A percentile compares a stretch with the other conserved stretches of the same genome.
Evolutionary conservation across 2,329 filamentous ascomycete genomes (phyloP).

Genomic region (Rutstroemia sp.): DNA sequence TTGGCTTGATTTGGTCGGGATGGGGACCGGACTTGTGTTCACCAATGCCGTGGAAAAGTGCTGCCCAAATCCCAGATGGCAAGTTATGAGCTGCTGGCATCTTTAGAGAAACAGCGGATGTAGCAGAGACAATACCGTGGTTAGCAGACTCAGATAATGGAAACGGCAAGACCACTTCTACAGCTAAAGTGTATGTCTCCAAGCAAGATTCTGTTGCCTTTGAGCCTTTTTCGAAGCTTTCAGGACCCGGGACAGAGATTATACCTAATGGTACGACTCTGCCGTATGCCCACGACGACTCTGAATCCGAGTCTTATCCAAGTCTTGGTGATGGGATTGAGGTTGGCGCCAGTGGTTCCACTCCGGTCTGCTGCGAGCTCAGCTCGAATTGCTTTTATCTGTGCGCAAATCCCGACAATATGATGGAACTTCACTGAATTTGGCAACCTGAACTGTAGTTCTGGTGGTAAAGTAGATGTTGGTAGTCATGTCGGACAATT

Average conservation of each 20-base stretch:
- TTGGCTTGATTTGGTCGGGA: neutral
- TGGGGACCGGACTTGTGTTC: neutral
- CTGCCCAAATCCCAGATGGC: neutral
- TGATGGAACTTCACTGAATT: neutral
- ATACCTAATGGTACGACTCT: neutral
- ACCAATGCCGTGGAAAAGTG: neutral
- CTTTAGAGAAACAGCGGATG: neutral
- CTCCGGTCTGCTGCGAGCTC: neutral
- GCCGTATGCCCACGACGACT: neutral
- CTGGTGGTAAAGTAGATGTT: neutral
- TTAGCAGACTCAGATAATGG: neutral
- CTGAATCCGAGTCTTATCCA: neutral
- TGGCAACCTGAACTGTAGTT: neutral
- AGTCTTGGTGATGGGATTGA: neutral
- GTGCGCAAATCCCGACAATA: neutral
- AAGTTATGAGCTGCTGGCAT: neutral
- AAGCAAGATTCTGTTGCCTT: neutral
- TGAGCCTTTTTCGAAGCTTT: neutral
- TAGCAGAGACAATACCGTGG: neutral
- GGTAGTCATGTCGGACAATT: neutral
- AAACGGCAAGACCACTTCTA: neutral
- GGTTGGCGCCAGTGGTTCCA: neutral
- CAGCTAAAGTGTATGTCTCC: neutral
- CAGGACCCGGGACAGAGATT: neutral
- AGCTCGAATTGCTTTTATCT: neutral